Base-by-base conservation (phyloP, 139 green algal genomes). In the Chlorella sp. region DNA sequence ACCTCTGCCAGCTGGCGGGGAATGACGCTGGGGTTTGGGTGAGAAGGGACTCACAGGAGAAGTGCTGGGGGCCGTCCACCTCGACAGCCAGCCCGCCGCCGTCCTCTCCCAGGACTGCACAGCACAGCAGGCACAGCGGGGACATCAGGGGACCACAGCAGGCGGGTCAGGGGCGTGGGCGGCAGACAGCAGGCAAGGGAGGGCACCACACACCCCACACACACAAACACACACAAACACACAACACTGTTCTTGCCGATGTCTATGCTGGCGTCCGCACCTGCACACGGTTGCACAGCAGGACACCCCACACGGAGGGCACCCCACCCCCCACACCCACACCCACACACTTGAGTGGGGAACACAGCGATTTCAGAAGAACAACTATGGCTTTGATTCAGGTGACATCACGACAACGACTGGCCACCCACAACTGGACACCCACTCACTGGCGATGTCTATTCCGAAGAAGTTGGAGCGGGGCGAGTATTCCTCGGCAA, bases 11-110 rank as follows among this genome's bases (percentile, higher is more conserved):
- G 22, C 64, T 73, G 22, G 64, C 48, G 9, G 7, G 9, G 66
- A 73, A 73, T 7, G 24, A 3, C 22, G 66, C 66, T 24, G 28
- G 36, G n/a, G n/a, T n/a, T n/a, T n/a, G n/a, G n/a, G n/a, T n/a
- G n/a, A n/a, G n/a, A n/a, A n/a, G 2, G 28, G 36, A 2, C 81
- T 60, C 64, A 87, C 83, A 36, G 16, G 93, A 91, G 89, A 96
- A 96, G 90, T 96, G 95, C 30, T 82, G 85, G 14, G 93, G 93
- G 0, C 95, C 95, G 69, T 96, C 95, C 78, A 94, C 94, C 89
- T 96, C 95, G 16, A 96, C 90, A 16, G 94, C 94, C 19, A 96
- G 85, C 86, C 88, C 92, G 80, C 40, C 53, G 81, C 24, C 83
- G 73, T 53, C 60, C 60, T 88, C 34, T 37, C 28, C 66, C 16